Evolutionary conservation across 331 rosid genomes (phyloP).

Genomic region (Malus hybrid): DNA sequence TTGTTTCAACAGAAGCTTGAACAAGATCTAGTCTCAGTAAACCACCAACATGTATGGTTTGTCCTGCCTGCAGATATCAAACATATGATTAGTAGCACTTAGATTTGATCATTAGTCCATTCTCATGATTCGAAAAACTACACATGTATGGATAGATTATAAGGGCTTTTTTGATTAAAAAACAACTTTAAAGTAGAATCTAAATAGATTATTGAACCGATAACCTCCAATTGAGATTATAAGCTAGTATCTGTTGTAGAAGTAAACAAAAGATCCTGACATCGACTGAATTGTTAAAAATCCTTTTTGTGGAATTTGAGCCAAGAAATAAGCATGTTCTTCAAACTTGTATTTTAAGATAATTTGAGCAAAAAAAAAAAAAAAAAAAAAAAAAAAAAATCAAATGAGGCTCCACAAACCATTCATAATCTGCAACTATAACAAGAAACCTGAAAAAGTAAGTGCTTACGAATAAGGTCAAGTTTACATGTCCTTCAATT

Average conservation of each 20-base stretch:
- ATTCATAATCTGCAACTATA: background rate
- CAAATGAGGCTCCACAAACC: background rate
- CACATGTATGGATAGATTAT: background rate
- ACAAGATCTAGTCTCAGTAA: constrained; percentile 68
- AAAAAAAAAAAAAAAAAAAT: background rate
- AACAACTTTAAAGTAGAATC: background rate
- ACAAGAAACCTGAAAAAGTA: background rate
- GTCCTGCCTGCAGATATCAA: constrained; percentile 64
- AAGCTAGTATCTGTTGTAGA: too few relatives aligned
- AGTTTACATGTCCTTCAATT: background rate
- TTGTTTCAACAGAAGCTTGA: constrained; percentile 70
- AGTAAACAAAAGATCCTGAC: background rate
- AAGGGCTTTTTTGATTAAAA: background rate
- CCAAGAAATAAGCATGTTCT: background rate
- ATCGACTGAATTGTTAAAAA: background rate
- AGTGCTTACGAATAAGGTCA: background rate
- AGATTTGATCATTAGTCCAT: background rate
- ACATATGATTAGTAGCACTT: background rate
- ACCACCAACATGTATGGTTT: constrained; percentile 70
- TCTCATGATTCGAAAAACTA: background rate
- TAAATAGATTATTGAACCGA: background rate
- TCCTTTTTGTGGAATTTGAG: background rate
- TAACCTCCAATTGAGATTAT: background rate
- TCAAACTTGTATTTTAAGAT: background rate
- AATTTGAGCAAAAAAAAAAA: background rate